Base-by-base conservation (phyloP, 1,284 basidiomycete species). In the Fomitopsis pinicola region DNA sequence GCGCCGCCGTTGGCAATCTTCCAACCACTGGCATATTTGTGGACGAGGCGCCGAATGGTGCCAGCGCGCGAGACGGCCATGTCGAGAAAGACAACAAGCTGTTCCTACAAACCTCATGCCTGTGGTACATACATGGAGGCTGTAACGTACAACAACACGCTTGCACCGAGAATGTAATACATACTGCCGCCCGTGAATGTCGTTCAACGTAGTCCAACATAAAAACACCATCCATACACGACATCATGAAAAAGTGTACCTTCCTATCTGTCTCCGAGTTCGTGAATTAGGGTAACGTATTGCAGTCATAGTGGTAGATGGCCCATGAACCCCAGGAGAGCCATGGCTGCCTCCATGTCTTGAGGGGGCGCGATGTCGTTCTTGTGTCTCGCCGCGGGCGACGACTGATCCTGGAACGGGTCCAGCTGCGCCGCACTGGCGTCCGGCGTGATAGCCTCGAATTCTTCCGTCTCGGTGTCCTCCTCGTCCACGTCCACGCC, bases 321-420 rank as follows among this genome's bases (percentile, higher is more conserved):
- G n/a, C 65, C 64, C 67, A 73, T 78, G 70, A 80, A 80, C 42
- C 71, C 77, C 42, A 80, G 68, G 15, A 81, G 70, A 1, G 75
- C 74, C 66, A 80, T 78, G 17, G 79, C 79, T 0, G 80, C 79
- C 67, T 81, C 79, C 58, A 80, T 73, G 36, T 81, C 80, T 10
- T 62, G 64, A 19, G 30, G 35, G 12, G 36, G 61, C n/a, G 57
- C 59, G 36, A 62, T 64, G 26, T 53, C 62, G 53, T 55, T 58
- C 42, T 52, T 60, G 58, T 26, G 22, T 42, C 22, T 63, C 57
- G 6, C 48, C 15, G 36, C 14, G 42, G 38, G 57, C n/a, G 55
- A 53, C 44, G 55, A 44, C 6, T 64, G 62, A 1, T 63, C 65
- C 52, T 66, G 63, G 9, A 62, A 58, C 54, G 59, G n/a, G 26